A percentile compares a stretch with the other conserved stretches of the same genome.
Conservation (phyloP, 2,329 filamentous ascomycete genomes). For the Trichoderma breve region DNA sequence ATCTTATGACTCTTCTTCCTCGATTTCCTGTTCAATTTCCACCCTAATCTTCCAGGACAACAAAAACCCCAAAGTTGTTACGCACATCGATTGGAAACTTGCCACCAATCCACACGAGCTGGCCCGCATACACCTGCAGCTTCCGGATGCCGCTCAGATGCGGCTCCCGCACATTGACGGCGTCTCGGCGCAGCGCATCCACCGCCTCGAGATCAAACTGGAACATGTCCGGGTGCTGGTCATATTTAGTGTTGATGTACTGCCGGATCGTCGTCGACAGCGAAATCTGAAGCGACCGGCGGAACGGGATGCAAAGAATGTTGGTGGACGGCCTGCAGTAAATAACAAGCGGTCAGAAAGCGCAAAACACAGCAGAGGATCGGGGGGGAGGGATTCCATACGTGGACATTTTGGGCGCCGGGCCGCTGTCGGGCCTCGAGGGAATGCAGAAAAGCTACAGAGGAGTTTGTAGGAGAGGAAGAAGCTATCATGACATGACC, state of each 20-base stretch:
- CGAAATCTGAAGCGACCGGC: conserved; percentile 75
- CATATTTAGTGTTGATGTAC: conserved; percentile 98
- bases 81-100: conserved; percentile 92
- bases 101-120: conserved; percentile 87
- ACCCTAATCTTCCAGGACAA: background rate
- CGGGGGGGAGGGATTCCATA: background rate
- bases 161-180: conserved; percentile 84
- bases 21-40: background rate
- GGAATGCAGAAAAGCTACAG: background rate
- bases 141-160: conserved; percentile 84
- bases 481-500: background rate
- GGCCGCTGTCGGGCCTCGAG: background rate
- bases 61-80: background rate
- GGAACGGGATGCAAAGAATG: conserved; percentile 81
- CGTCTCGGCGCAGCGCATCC: conserved; percentile 77
- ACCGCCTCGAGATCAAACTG: conserved; percentile 80
- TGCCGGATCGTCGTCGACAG: conserved; percentile 82
- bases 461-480: background rate
- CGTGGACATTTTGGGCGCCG: conserved; percentile 15
- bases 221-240: conserved; percentile 98
- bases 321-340: conserved; percentile 41
- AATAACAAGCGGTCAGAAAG: background rate
- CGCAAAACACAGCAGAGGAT: background rate
- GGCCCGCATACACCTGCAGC: conserved; percentile 86
- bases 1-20: background rate